Evolutionary conservation across 176 grass and related monocot species (phyloP).

Genomic region (Oryza glaberrima): DNA sequence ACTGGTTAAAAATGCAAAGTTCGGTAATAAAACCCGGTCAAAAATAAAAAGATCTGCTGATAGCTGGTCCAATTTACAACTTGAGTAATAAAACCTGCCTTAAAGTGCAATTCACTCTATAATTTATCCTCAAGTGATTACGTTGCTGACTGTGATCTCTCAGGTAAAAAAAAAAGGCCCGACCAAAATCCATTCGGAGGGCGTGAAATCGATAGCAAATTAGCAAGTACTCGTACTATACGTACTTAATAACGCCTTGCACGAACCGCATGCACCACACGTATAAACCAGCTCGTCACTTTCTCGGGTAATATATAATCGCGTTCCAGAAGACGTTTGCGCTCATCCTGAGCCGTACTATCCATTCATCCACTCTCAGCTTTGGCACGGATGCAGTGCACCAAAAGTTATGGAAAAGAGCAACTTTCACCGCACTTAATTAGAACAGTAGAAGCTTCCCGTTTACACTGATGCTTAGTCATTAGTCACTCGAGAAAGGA

Average conservation of each 20-base stretch:
- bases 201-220: background rate
- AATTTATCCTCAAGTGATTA: background rate
- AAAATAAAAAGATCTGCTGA: too few relatives aligned
- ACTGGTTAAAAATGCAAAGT: too few relatives aligned
- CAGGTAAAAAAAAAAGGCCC: background rate
- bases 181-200: background rate
- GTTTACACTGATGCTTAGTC: background rate
- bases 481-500: background rate
- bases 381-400: background rate
- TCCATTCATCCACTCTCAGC: background rate
- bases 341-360: conserved; percentile 4
- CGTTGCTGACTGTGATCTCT: background rate
- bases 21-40: too few relatives aligned
- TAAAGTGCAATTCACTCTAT: too few relatives aligned
- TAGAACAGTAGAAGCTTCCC: background rate
- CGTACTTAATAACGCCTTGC: background rate
- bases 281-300: background rate
- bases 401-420: background rate
- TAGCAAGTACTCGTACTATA: background rate
- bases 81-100: too few relatives aligned
- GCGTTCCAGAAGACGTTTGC: conserved; percentile 20
- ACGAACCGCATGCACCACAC: background rate
- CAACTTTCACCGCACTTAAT: background rate
- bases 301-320: background rate
- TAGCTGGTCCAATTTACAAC: too few relatives aligned